These are phyloP conservation scores for Talaromyces proteolyticus DNA, from an alignment of 495 filamentous ascomycete genomes.

Conservation along the genomic window DNA sequence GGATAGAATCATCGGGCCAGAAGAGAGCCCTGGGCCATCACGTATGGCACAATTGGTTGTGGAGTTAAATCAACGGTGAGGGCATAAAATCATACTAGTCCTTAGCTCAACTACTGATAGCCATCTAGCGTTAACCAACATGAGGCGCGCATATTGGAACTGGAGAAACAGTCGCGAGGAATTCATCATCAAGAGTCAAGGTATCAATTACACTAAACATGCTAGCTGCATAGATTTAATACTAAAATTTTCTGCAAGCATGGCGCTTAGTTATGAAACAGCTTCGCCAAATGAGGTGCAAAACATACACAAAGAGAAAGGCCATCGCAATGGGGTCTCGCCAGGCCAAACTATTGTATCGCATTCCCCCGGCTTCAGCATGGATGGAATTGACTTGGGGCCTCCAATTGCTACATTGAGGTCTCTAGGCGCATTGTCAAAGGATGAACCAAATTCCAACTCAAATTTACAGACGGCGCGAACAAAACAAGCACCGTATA, in stretches of 20 bases:
- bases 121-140: constrained; percentile 12
- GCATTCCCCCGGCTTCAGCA: constrained; percentile 1
- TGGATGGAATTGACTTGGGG: constrained; percentile 12
- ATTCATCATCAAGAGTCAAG: background rate
- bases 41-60: constrained; percentile 12
- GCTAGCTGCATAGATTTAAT: background rate
- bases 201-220: background rate
- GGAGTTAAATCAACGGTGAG: constrained; percentile 10
- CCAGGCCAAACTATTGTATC: constrained; percentile 2
- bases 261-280: background rate
- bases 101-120: background rate
- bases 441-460: background rate
- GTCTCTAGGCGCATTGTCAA: constrained; percentile 9
- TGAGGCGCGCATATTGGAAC: constrained; percentile 11
- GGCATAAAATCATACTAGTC: background rate
- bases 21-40: constrained; percentile 10
- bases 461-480: background rate
- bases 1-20: constrained; percentile 5
- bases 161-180: background rate
- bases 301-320: background rate
- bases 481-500: background rate
- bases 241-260: background rate
- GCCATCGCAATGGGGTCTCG: background rate
- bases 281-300: background rate
- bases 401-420: constrained; percentile 13